phyloP scores from a whole-genome alignment of 208 protist species.

The Blastocrithidia nonstop region DNA sequence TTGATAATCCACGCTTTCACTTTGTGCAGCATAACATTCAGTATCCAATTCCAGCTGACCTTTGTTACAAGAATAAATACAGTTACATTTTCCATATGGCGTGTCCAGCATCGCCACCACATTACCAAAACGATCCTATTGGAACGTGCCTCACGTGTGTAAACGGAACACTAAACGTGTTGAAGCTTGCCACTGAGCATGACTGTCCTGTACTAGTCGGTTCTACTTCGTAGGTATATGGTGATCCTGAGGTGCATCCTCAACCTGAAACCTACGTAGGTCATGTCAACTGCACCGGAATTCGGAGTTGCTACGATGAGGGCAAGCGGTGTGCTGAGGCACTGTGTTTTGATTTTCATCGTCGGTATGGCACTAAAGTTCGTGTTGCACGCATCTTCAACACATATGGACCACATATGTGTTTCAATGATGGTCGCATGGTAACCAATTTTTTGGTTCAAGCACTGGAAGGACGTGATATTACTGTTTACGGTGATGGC shows the following conservation, averaged over 20 bases:
- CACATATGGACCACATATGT: conserved; percentile 93
- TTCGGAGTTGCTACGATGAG: conserved; percentile 92
- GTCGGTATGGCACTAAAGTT: conserved; percentile 44
- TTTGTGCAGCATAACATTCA: conserved; percentile 82
- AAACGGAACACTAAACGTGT: conserved; percentile 86
- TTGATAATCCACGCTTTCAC: conserved; percentile 56
- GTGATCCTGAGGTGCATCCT: conserved; percentile 79
- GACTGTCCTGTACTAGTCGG: conserved; percentile 66
- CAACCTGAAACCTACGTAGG: conserved; percentile 86
- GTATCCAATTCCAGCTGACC: conserved; percentile 12
- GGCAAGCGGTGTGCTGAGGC: conserved; percentile 91
- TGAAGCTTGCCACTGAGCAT: conserved; percentile 71
- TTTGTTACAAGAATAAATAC: conserved; percentile 8
- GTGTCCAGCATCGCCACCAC: conserved; percentile 84
- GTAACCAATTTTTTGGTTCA: conserved; percentile 93
- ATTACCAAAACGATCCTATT: conserved; percentile 87
- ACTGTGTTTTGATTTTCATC: conserved; percentile 81
- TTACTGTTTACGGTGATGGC: conserved; percentile 89
- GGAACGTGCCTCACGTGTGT: conserved; percentile 89
- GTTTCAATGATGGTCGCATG: conserved; percentile 88
- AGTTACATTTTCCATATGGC: conserved; percentile 91
- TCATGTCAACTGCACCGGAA: conserved; percentile 81
- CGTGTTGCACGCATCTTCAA: conserved; percentile 93
- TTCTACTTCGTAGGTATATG: conserved; percentile 92
- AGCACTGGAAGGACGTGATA: conserved; percentile 42